Base-by-base conservation (phyloP, 148 eudicot species). In the Vaccinium darrowii region DNA sequence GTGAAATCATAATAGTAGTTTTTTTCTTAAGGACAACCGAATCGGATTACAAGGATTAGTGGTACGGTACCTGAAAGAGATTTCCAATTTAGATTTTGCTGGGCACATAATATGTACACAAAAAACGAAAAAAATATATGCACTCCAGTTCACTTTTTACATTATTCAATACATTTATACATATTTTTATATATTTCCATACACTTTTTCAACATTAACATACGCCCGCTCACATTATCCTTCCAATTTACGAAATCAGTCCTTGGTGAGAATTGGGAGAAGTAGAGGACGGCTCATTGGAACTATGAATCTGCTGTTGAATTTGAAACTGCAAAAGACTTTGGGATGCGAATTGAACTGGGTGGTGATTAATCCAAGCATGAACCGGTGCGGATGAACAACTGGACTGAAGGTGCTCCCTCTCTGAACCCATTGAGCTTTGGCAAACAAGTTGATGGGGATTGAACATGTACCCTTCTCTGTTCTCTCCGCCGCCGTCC, bases 241-340 rank as follows among this genome's bases (percentile, higher is more conserved):
- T 79, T 27, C 18, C 21, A 13, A 19, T 62, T 8, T 2, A 25
- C 18, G 75, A 65, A 1, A 5, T 50, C 8, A 75, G n/a, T 87
- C 75, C 83, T 39, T 83, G 77, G 47, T 63, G 90, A 36, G 88
- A 82, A 65, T 67, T 69, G 10, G 87, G 53, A 67, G 90, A 56
- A 57, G 65, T 60, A 16, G 82, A 72, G 72, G 87, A 88, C 0
- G 85, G 85, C 75, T 75, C 65, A 14, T 63, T 18, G 47, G 85
- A 79, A 27, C 85, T 65, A 13, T 65, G 90, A 62, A 88, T 75
- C 76, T 85, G 71, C 11, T 78, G 84, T 18, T 82, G 86, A 79
- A 88, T 78, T 54, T 86, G 84, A 76, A 88, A 83, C 57, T 80
- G 85, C 5, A 54, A 71, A 18, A 69, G n/a, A 16, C 77, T 63